phyloP scores from a whole-genome alignment of 768 basidiomycete species.

The Pholiota molesta region DNA sequence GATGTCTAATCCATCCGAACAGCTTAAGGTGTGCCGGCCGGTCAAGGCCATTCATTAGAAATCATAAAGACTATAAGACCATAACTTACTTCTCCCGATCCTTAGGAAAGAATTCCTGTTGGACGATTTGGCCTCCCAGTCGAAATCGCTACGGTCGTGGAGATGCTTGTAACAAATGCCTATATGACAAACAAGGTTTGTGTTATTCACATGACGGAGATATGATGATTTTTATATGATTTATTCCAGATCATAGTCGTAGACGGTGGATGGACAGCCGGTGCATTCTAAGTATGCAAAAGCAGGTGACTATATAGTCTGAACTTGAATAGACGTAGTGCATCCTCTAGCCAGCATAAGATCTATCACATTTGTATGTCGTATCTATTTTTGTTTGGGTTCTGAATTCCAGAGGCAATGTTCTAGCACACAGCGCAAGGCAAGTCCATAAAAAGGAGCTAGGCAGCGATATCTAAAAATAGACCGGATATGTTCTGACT shows the following conservation, averaged over 20 bases:
- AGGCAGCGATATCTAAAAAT: neutral
- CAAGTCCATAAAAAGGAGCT: too few species aligned
- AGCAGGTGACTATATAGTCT: too few species aligned
- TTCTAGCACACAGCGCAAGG: too few species aligned
- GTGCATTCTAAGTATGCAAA: slow-evolving; percentile 33
- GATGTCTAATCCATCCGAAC: slow-evolving; percentile 42
- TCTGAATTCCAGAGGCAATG: too few species aligned
- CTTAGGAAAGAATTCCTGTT: slow-evolving; percentile 49
- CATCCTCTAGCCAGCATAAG: too few species aligned
- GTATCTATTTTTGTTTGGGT: too few species aligned
- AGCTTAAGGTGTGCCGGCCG: slow-evolving; percentile 16
- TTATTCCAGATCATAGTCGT: slow-evolving; percentile 44
- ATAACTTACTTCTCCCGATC: neutral
- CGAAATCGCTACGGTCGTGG: slow-evolving; percentile 55
- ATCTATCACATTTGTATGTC: too few species aligned
- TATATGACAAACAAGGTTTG: slow-evolving; percentile 65
- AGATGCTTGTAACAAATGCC: slow-evolving; percentile 49
- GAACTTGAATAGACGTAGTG: too few species aligned
- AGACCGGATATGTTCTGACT: neutral
- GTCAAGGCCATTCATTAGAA: neutral
- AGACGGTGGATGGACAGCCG: slow-evolving; percentile 48
- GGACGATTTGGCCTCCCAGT: slow-evolving; percentile 52
- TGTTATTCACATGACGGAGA: neutral
- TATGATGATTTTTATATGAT: neutral
- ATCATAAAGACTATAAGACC: neutral